phyloP scores from a whole-genome alignment of 352 stramenopile species.

The Pythium scleroteichum region DNA sequence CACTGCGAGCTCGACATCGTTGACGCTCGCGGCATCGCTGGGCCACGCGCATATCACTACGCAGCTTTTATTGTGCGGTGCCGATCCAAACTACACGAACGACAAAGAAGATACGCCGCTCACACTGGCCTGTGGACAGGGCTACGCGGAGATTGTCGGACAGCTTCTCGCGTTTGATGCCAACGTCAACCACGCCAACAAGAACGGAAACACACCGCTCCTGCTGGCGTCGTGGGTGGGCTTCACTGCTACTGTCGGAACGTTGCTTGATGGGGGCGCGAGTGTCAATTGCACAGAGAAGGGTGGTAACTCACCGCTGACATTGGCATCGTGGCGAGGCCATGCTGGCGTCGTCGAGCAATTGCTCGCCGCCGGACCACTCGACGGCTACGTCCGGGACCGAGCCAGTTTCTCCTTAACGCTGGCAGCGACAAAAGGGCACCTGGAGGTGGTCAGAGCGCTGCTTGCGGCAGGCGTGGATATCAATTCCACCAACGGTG shows the following conservation, averaged over 20 bases:
- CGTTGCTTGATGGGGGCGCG: not conserved
- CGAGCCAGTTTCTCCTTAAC: not conserved
- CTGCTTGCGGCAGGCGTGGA: too few species aligned
- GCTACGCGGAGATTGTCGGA: slow-evolving; percentile 17
- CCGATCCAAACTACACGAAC: slow-evolving; percentile 17
- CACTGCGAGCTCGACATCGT: not conserved
- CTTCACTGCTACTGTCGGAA: not conserved
- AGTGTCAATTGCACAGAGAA: not conserved
- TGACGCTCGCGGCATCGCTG: not conserved
- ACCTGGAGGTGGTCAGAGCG: too few species aligned
- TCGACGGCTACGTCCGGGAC: not conserved
- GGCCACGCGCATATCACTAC: not conserved
- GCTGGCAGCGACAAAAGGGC: too few species aligned
- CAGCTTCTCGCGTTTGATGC: slow-evolving; percentile 28
- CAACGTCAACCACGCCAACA: slow-evolving; percentile 18
- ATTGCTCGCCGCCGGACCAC: not conserved
- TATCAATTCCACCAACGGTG: too few species aligned
- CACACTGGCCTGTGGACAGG: slow-evolving; percentile 31
- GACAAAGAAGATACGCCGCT: slow-evolving; percentile 17
- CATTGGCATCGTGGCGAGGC: not conserved
- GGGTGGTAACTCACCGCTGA: not conserved
- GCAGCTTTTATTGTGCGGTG: slow-evolving; percentile 25
- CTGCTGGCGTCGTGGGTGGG: not conserved
- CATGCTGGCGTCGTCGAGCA: not conserved
- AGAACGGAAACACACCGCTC: slow-evolving; percentile 28